Percentiles rank a stretch among this genome's conserved stretches.
Evolutionary conservation across 2,329 filamentous ascomycete genomes (phyloP).

Genomic region (Colletotrichum horii): DNA sequence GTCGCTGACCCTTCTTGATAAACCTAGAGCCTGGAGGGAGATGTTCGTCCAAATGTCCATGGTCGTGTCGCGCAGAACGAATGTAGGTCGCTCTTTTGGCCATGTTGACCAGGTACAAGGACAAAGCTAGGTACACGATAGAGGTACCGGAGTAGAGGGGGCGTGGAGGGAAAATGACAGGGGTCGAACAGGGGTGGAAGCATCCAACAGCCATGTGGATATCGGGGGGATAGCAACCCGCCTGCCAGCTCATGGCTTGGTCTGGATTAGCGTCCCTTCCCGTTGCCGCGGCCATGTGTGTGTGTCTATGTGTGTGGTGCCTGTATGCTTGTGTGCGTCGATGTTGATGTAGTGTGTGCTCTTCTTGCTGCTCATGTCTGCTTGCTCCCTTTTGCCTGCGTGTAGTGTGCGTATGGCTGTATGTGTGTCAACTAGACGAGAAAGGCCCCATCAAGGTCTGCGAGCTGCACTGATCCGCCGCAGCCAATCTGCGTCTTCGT

Average conservation of each 20-base stretch:
- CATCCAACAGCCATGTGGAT: slow-evolving; percentile 11
- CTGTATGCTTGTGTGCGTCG: slow-evolving; percentile 22
- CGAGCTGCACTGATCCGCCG: slow-evolving; percentile 1
- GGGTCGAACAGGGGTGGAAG: neutral
- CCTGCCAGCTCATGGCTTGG: slow-evolving; percentile 13
- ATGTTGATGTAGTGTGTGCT: slow-evolving; percentile 9
- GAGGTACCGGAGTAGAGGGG: neutral
- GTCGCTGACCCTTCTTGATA: slow-evolving; percentile 9
- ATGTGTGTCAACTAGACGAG: neutral
- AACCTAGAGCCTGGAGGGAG: neutral
- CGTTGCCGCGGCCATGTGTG: slow-evolving; percentile 20
- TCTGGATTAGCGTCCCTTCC: slow-evolving; percentile 2
- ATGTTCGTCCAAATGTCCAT: neutral
- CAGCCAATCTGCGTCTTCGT: neutral
- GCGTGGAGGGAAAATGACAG: neutral
- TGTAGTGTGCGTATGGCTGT: neutral
- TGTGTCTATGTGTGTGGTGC: slow-evolving; percentile 26
- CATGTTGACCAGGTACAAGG: neutral
- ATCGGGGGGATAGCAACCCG: slow-evolving; percentile 21
- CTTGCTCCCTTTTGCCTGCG: neutral
- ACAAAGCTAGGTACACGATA: neutral
- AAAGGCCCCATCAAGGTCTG: neutral
- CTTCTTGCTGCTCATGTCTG: neutral
- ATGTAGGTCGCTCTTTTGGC: slow-evolving; percentile 3
- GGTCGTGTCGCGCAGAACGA: slow-evolving; percentile 5